Evolutionary conservation across 2,329 filamentous ascomycete genomes (phyloP), one percentile per base, ranked within the genome.

Genomic region (Fusarium gaditjirri): DNA sequence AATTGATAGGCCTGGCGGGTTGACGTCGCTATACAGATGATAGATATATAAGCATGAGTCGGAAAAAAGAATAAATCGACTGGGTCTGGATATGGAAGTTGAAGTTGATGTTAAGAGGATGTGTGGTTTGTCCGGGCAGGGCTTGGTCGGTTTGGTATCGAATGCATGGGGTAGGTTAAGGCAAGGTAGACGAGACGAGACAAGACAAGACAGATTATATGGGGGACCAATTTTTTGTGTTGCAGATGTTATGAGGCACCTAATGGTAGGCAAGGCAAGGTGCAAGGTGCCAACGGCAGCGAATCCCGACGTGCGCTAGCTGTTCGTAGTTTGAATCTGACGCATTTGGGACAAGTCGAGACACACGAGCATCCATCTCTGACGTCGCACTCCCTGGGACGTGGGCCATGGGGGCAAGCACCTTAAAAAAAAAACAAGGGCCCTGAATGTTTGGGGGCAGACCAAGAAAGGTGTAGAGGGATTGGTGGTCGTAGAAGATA

Each of bases 311-410:
- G 65, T 73, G 78, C 75, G 73, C 77, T 79, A 78, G 77, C 39
- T 58, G 25, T 14, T 29, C 41, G 59, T 64, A 55, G 61, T 63
- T 38, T 46, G 39, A 64, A 38, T 66, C 71, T 78, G 77, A 76
- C 74, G 80, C 78, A 78, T 75, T 68, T 74, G 76, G 78, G 27
- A 47, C 54, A 57, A 57, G 54, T 75, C 78, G 78, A 80, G 78
- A 81, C 81, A 81, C 79, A 78, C 77, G 73, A 81, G 76, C 78
- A 61, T 66, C 77, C 77, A 61, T 68, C 77, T 80, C 77, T 81
- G 78, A 80, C 78, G 78, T 79, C 78, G 79, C 72, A 76, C 74
- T 72, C 72, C 70, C 66, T 71, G 62, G 64, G 49, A 74, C 50
- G 41, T 43, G 53, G 39, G 29, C 50, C 64, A 65, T 68, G 68